Base-by-base conservation (phyloP, 164 flowering plant species). In the Chloranthus sessilifolius region DNA sequence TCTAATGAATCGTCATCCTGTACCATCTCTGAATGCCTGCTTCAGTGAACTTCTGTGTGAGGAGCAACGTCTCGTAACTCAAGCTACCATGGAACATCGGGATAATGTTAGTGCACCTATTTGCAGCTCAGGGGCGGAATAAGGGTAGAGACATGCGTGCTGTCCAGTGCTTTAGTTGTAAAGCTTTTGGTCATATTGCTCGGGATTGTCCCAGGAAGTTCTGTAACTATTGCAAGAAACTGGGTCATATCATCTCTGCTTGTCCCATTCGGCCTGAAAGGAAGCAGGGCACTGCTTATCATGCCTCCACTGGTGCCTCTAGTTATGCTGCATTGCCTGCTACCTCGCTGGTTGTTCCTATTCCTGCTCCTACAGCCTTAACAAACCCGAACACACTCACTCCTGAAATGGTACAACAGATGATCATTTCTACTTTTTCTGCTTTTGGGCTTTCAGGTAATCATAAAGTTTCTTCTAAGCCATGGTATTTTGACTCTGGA, bases 361-460 rank as follows among this genome's bases (percentile, higher is more conserved):
- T 30, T 14, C 39, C 39, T 35, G 10, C 10, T 12, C 39, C 10
- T 20, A 20, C 44, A 11, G n/a, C n/a, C n/a, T n/a, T n/a, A n/a
- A n/a, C n/a, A n/a, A n/a, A n/a, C n/a, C n/a, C 25, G 44, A 35
- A 35, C 39, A 35, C 39, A 35, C 39, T 41, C 25, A 41, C 8
- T 41, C 42, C 7, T 38, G 20, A n/a, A n/a, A n/a, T 38, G 20
- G 11, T 35, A 6, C 39, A 35, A 35, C 39, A 35, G n/a, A 35
- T 35, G 39, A 35, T 35, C 39, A n/a, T n/a, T n/a, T n/a, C n/a
- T n/a, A n/a, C n/a, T n/a, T n/a, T n/a, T n/a, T n/a, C n/a, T n/a
- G n/a, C 39, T 41, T 21, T 41, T 39, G 5, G n/a, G n/a, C n/a
- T n/a, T 21, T 38, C 42, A 38, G 42, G 25, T 41, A 41, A 41